Evolutionary conservation across 2,329 filamentous ascomycete genomes (phyloP), one percentile per base, ranked within the genome.

Genomic region (Chaetomium sp.): DNA sequence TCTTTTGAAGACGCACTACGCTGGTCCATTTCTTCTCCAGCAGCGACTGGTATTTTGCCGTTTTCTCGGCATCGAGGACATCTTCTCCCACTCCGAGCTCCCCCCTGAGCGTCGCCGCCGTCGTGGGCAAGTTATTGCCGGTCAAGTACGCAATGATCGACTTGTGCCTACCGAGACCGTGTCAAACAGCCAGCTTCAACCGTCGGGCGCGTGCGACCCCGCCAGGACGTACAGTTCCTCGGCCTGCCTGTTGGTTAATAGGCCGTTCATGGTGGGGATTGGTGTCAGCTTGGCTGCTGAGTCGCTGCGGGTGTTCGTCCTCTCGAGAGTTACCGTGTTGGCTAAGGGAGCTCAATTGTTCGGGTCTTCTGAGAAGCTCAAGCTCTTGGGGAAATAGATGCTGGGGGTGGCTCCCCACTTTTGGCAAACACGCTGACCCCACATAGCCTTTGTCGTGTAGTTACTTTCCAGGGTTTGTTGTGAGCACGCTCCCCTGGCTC

Each of bases 11-110:
- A 59, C 92, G 82, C 66, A 96, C 91, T 34, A 97, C 88, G 66
- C 90, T 94, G 19, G 92, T 97, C 92, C 92, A 97, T 77, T 97
- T 97, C 81, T 96, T 96, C 79, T 97, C 92, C 63, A 97, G 74
- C 35, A 97, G 74, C 1, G 89, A 88, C 72, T 96, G 91, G 74
- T 96, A 97, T 74, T 95, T 96, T 77, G 96, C 96, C 51, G 86
- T 81, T 19, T 89, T 96, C 14, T 82, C 80, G 59, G 88, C 79
- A 69, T 96, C 90, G 66, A 95, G 91, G 49, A 74, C 74, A 54
- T 81, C 73, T 62, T 88, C 82, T 51, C 84, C 80, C 19, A 40
- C 37, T 40, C 9, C 12, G 4, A 12, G 12, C 71, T 96, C 91
- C 66, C 87, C 79, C 59, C 89, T 83, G 55, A 96, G 77, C 27